phyloP scores from a whole-genome alignment of 345 rosid species.

The Aurinia saxatilis region DNA sequence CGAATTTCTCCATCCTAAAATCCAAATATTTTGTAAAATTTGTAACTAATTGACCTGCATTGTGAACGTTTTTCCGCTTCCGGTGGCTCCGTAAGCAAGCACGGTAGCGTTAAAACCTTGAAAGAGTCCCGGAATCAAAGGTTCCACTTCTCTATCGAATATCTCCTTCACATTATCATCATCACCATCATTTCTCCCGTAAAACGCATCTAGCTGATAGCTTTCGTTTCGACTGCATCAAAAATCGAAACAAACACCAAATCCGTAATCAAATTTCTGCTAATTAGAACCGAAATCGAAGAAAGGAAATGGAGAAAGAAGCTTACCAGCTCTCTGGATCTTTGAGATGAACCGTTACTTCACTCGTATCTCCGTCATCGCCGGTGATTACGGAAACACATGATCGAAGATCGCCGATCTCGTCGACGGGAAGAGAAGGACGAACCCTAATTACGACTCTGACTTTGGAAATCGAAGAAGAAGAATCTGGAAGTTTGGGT shows the following conservation, averaged over 20 bases:
- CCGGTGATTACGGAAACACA: slow-evolving; percentile 47
- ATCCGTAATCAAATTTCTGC: not conserved
- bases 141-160: slow-evolving; percentile 60
- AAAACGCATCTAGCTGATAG: slow-evolving; percentile 75
- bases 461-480: slow-evolving; percentile 37
- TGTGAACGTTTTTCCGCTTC: slow-evolving; percentile 88
- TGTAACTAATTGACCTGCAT: slow-evolving; percentile 58
- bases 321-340: slow-evolving; percentile 66
- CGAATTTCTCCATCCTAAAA: no score
- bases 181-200: slow-evolving; percentile 45
- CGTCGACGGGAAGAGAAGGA: slow-evolving; percentile 52
- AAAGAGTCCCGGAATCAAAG: slow-evolving; percentile 59
- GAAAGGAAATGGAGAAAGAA: not conserved
- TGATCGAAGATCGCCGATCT: slow-evolving; percentile 18
- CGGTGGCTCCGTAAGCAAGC: slow-evolving; percentile 92
- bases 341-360: slow-evolving; percentile 59
- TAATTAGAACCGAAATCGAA: not conserved
- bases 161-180: slow-evolving; percentile 52
- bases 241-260: slow-evolving; percentile 13
- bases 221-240: slow-evolving; percentile 58
- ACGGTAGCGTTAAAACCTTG: slow-evolving; percentile 70
- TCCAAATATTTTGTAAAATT: not conserved
- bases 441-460: slow-evolving; percentile 68
- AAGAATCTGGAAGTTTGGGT: slow-evolving; percentile 13
- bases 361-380: slow-evolving; percentile 25